Conservation (phyloP, 2,329 filamentous ascomycete genomes). For the Hypoxylon sp. region DNA sequence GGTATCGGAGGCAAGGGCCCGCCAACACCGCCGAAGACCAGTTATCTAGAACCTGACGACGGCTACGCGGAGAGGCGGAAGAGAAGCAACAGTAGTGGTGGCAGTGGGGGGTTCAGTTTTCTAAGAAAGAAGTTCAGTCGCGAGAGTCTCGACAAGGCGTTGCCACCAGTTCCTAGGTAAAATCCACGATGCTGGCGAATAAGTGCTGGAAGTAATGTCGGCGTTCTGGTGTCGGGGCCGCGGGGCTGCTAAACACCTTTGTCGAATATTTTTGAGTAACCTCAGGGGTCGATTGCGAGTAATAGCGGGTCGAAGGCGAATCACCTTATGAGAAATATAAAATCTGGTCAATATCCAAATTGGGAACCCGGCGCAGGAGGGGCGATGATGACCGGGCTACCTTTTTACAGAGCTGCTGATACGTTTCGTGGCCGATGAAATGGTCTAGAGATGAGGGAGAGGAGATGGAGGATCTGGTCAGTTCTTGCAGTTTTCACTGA, state of each 20-base stretch:
- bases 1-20: conserved; percentile 56
- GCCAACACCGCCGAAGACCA: conserved; percentile 65
- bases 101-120: conserved; percentile 52
- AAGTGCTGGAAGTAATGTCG: conserved; percentile 12
- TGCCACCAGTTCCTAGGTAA: conserved; percentile 68
- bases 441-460: conserved; percentile 15
- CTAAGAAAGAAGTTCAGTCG: conserved; percentile 62
- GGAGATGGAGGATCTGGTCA: conserved; percentile 7
- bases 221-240: conserved; percentile 30
- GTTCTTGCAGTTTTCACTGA: conserved; percentile 11
- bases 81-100: conserved; percentile 46
- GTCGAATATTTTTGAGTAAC: conserved; percentile 23
- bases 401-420: neutral
- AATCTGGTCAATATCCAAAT: conserved; percentile 26
- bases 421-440: neutral
- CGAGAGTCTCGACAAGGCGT: conserved; percentile 72
- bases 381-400: neutral
- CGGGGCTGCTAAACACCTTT: conserved; percentile 23
- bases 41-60: conserved; percentile 60
- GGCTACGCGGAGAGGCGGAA: conserved; percentile 58
- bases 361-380: conserved; percentile 6
- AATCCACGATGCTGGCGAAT: conserved; percentile 10
- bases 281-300: conserved; percentile 20
- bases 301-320: conserved; percentile 23
- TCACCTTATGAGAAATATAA: conserved; percentile 35